Base-by-base conservation (phyloP, 2,329 filamentous ascomycete species). In the Cordyceps militaris region DNA sequence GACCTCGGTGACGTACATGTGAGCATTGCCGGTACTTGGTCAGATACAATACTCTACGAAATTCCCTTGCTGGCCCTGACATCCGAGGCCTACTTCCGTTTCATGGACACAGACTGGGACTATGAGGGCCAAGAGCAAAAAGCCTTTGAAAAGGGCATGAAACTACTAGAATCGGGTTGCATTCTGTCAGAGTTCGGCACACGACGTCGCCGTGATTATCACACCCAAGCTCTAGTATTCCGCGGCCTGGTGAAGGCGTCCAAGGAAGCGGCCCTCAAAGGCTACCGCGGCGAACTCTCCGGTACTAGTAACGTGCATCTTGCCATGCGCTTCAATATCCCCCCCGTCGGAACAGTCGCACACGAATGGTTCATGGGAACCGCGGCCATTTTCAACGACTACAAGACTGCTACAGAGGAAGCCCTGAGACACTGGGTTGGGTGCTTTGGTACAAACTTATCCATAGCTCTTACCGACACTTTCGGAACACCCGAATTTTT, bases 291-390 rank as follows among this genome's bases (percentile, higher is more conserved):
- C 10, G 87, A 85, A 69, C 79, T 97, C 48, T 83, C 87, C 0
- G 94, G 94, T 11, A 96, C 93, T 0, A 97, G 92, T 71, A 99
- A 99, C 67, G 94, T 99, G 4, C 93, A 97, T 70, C 84, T 99
- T 63, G 94, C 94, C 11, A 96, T 96, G 91, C 88, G 91, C 66
- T 93, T 96, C 73, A 85, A 84, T 46, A 84, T 97, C 47, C 76
- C 84, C 3, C 91, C 94, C 0, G 83, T 97, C 13, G 94, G 94
- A 5, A 99, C 94, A 0, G 82, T 85, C 2, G 94, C 94, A 0
- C 94, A 99, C 68, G 94, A 99, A 74, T 99, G 94, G 94, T 97
- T 97, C 77, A 99, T 99, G 94, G 92, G 91, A 43, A 93, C 96
- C 61, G 94, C 94, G 1, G 92, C 94, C 40, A 91, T 97, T 64